phyloP scores from a whole-genome alignment of 2,329 filamentous ascomycete genomes.

The Neopestalotiopsis sp. region DNA sequence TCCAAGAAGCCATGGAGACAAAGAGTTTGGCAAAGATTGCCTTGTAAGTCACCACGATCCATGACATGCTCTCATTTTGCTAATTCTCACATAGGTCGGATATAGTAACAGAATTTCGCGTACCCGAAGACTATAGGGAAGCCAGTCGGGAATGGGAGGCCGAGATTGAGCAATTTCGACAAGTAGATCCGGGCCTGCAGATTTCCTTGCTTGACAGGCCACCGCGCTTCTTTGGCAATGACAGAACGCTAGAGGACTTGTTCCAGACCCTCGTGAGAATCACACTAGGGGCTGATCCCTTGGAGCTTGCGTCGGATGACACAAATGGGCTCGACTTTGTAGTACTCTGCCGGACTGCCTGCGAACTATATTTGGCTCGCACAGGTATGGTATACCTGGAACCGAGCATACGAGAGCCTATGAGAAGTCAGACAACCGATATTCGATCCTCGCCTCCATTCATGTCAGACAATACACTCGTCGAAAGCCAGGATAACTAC shows the following conservation, averaged over 20 bases:
- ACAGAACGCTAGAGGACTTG: conserved; percentile 28
- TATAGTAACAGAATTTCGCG: conserved; percentile 17
- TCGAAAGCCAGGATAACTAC: conserved; percentile 32
- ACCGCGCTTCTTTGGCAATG: conserved; percentile 21
- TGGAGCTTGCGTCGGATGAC: conserved; percentile 11
- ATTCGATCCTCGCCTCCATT: conserved; percentile 14
- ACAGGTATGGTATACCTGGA: conserved; percentile 28
- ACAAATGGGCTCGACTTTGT: conserved; percentile 20
- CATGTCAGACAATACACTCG: conserved; percentile 28
- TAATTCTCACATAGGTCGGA: conserved; percentile 12
- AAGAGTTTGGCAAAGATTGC: conserved; percentile 26
- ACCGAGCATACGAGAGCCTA: background rate
- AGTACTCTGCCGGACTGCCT: conserved; percentile 31
- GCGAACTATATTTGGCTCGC: conserved; percentile 35
- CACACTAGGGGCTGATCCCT: conserved; percentile 19
- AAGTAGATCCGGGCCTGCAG: conserved; percentile 26
- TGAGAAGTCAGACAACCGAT: background rate
- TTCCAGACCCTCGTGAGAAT: conserved; percentile 25
- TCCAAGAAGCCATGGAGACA: conserved; percentile 19
- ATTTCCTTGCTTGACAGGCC: conserved; percentile 27
- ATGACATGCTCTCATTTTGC: background rate
- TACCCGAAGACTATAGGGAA: conserved; percentile 23
- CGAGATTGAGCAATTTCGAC: conserved; percentile 31
- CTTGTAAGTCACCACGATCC: conserved; percentile 25
- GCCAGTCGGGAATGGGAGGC: conserved; percentile 29